These are phyloP conservation scores for Ambrosiella beaveri DNA, from an alignment of 2,329 filamentous ascomycete genomes.

Conservation along the genomic window DNA sequence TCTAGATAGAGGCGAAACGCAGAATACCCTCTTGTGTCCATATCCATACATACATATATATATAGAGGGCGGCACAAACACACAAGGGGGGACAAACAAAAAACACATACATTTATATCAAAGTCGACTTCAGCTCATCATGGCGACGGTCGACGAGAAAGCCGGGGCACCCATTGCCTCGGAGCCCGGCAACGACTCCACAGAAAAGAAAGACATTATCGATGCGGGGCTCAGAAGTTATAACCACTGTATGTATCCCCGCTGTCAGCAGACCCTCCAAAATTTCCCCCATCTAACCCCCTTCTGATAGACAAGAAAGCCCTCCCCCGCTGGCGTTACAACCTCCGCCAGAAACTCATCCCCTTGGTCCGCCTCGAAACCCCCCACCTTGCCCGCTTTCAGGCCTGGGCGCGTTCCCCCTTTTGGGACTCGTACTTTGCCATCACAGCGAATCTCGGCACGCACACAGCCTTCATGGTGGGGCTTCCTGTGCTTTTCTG, in stretches of 20 bases:
- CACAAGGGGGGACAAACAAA: too few species aligned
- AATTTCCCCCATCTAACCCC: background rate
- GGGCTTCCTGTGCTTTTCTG: conserved; percentile 89
- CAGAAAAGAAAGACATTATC: conserved; percentile 16
- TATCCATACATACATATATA: too few species aligned
- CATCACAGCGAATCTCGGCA: conserved; percentile 87
- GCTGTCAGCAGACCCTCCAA: background rate
- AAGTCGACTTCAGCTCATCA: too few species aligned
- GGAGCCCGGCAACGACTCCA: too few species aligned
- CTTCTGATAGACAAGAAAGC: conserved; percentile 53
- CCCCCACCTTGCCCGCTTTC: conserved; percentile 75
- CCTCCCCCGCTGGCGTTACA: conserved; percentile 79
- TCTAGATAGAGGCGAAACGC: too few species aligned
- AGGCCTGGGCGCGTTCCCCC: conserved; percentile 63
- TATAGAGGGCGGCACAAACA: too few species aligned
- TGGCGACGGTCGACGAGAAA: too few species aligned
- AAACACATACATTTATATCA: too few species aligned
- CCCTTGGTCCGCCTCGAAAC: conserved; percentile 90
- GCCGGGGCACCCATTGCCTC: too few species aligned
- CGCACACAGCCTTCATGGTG: conserved; percentile 98
- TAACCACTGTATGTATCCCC: conserved; percentile 49
- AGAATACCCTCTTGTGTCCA: too few species aligned
- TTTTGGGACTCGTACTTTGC: conserved; percentile 92
- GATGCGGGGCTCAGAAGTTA: conserved; percentile 69
- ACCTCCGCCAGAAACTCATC: conserved; percentile 61